Percentiles rank a stretch among this genome's conserved stretches.
phyloP scores from a whole-genome alignment of 2,329 filamentous ascomycete genomes.

The Cyphellophora europaea region DNA sequence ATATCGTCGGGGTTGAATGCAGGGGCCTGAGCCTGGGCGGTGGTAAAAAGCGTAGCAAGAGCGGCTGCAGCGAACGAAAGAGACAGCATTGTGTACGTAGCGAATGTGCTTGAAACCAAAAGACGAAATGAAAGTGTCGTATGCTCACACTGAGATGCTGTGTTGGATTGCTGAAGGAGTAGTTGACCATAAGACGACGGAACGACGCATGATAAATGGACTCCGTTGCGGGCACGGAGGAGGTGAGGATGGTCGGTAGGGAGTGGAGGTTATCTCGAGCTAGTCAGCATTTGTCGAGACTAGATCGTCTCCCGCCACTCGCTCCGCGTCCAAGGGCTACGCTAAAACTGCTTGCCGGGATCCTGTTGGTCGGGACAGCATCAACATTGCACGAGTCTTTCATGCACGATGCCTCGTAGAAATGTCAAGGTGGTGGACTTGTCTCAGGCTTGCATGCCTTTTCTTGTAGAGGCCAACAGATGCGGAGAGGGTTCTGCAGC shows the following conservation, averaged over 20 bases:
- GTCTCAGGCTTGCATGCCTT: conserved; percentile 12
- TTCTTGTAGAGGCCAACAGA: conserved; percentile 3
- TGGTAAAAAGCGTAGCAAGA: conserved; percentile 24
- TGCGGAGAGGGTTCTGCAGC: conserved; percentile 2
- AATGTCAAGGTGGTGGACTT: conserved; percentile 8
- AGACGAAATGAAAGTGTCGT: neutral
- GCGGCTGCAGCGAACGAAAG: conserved; percentile 18
- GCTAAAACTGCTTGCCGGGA: neutral
- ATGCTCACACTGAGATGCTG: neutral
- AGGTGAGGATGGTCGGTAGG: neutral
- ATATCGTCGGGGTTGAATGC: conserved; percentile 29
- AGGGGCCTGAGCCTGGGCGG: conserved; percentile 26
- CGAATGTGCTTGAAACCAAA: neutral
- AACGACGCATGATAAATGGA: neutral
- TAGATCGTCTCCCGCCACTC: neutral
- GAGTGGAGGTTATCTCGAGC: neutral
- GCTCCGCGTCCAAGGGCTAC: too few relatives aligned
- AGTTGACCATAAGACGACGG: neutral
- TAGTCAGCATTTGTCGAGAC: neutral
- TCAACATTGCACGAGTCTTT: conserved; percentile 1
- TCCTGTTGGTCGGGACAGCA: neutral
- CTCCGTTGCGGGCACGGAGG: neutral
- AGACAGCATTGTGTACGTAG: conserved; percentile 13
- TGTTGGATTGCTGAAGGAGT: neutral
- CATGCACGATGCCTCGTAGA: neutral